These are phyloP conservation scores for Cucurbita moschata DNA, from an alignment of 306 rosid species.

Conservation along the genomic window DNA sequence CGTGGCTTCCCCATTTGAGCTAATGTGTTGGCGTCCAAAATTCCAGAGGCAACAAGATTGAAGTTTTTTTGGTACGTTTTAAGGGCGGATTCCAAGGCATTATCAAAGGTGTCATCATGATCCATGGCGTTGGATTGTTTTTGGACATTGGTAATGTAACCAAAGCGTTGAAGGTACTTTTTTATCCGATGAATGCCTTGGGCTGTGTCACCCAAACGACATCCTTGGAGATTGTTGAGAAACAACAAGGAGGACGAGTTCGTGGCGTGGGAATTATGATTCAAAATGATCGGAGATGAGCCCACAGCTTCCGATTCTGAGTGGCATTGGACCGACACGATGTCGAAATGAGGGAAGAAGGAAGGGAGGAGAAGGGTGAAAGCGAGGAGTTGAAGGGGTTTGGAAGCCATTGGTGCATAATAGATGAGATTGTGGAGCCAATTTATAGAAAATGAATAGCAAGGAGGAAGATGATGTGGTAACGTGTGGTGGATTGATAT, in stretches of 20 bases:
- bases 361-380: neutral
- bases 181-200: conserved; percentile 22
- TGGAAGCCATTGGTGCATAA: conserved; percentile 11
- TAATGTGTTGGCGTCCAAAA: conserved; percentile 15
- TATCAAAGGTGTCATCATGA: conserved; percentile 14
- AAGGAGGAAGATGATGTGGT: neutral
- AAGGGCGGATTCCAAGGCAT: conserved; percentile 21
- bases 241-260: conserved; percentile 12
- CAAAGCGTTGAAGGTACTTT: conserved; percentile 19
- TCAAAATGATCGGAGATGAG: neutral
- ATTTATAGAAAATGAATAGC: neutral
- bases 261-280: neutral
- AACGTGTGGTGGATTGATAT: neutral
- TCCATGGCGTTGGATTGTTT: neutral
- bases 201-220: conserved; percentile 18
- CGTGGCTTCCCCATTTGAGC: conserved; percentile 24
- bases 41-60: conserved; percentile 15
- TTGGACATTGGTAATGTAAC: conserved; percentile 15
- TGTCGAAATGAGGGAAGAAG: neutral
- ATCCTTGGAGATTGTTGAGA: conserved; percentile 18
- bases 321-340: too few species aligned
- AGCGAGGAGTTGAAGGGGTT: neutral
- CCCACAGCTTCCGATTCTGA: too few species aligned
- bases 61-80: conserved; percentile 24
- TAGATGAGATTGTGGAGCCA: neutral